A percentile compares a stretch with the other conserved stretches of the same genome.
phyloP scores from a whole-genome alignment of 2,329 filamentous ascomycete species.

The Paecilomyces formosus region DNA sequence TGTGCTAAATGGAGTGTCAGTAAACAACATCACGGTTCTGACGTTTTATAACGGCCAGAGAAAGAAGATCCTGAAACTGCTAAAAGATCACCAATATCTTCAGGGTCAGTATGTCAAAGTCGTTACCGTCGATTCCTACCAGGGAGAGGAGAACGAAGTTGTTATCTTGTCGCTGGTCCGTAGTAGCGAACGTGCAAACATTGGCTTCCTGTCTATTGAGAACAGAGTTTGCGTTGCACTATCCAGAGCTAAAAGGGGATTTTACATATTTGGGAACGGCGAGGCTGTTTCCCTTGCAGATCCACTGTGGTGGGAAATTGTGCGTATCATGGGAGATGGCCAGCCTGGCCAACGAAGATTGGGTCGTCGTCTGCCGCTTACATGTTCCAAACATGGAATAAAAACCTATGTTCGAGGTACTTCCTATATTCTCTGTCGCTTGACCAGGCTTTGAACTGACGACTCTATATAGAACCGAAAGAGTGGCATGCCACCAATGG shows the following conservation, averaged over 20 bases:
- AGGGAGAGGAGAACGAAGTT: slow-evolving; percentile 84
- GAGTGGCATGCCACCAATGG: slow-evolving; percentile 50
- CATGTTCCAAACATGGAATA: slow-evolving; percentile 53
- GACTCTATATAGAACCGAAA: slow-evolving; percentile 29
- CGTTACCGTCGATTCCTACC: slow-evolving; percentile 79
- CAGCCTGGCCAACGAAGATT: slow-evolving; percentile 26
- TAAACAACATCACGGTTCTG: slow-evolving; percentile 64
- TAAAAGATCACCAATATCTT: slow-evolving; percentile 39
- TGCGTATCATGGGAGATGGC: slow-evolving; percentile 31
- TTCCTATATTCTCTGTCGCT: slow-evolving; percentile 7
- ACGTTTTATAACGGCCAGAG: slow-evolving; percentile 86
- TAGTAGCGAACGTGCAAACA: slow-evolving; percentile 49
- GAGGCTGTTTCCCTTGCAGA: slow-evolving; percentile 42
- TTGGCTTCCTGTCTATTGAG: slow-evolving; percentile 66
- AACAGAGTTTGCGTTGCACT: slow-evolving; percentile 58
- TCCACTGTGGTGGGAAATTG: slow-evolving; percentile 46
- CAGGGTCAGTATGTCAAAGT: slow-evolving; percentile 50
- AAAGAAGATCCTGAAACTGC: slow-evolving; percentile 50
- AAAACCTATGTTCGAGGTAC: slow-evolving; percentile 44
- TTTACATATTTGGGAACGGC: slow-evolving; percentile 80
- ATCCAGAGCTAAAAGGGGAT: slow-evolving; percentile 65
- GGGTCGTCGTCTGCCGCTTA: slow-evolving; percentile 52
- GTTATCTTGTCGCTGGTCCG: slow-evolving; percentile 74
- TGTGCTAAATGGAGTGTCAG: slow-evolving; percentile 54
- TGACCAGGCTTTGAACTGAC: slow-evolving; percentile 3